Conservation (phyloP, 768 basidiomycete genomes). For the Gloeopeniophorella convolvens region DNA sequence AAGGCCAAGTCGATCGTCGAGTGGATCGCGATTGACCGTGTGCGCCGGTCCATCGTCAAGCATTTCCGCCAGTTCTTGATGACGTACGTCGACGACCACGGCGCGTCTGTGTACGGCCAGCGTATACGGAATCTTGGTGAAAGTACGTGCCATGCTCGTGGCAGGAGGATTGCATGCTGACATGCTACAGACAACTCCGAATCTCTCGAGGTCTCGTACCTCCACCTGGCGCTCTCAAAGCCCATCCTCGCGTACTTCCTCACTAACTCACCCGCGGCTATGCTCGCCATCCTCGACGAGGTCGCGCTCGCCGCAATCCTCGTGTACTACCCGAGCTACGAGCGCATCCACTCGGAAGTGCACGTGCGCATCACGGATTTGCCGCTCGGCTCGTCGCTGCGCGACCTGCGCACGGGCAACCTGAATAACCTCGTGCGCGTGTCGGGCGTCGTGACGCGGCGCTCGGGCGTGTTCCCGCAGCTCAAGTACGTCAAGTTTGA, state of each 20-base stretch:
- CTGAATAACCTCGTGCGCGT: slow-evolving; percentile 95
- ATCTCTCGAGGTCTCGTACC: slow-evolving; percentile 94
- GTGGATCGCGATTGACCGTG: slow-evolving; percentile 93
- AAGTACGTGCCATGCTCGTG: slow-evolving; percentile 46
- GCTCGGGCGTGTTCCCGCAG: slow-evolving; percentile 98
- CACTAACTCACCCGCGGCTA: slow-evolving; percentile 87
- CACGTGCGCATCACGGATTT: slow-evolving; percentile 96
- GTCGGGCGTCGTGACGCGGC: slow-evolving; percentile 89
- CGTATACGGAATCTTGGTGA: slow-evolving; percentile 92
- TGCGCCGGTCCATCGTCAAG: slow-evolving; percentile 81
- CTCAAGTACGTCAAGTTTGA: slow-evolving; percentile 99
- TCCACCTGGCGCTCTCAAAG: slow-evolving; percentile 89
- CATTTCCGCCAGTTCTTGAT: slow-evolving; percentile 95
- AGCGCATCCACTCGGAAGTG: slow-evolving; percentile 95
- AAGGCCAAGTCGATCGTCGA: slow-evolving; percentile 96
- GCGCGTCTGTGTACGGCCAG: slow-evolving; percentile 89
- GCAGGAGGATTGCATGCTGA: background rate
- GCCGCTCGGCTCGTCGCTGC: slow-evolving; percentile 82
- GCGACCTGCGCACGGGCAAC: slow-evolving; percentile 87
- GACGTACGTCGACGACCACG: slow-evolving; percentile 91
- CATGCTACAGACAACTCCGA: slow-evolving; percentile 78
- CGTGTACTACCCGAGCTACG: slow-evolving; percentile 92
- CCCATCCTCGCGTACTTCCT: slow-evolving; percentile 97
- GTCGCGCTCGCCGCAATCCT: slow-evolving; percentile 92
- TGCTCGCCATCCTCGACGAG: slow-evolving; percentile 92